phyloP scores from a whole-genome alignment of 805 yeast genomes.

The Wickerhamomyces hampshirensis region DNA sequence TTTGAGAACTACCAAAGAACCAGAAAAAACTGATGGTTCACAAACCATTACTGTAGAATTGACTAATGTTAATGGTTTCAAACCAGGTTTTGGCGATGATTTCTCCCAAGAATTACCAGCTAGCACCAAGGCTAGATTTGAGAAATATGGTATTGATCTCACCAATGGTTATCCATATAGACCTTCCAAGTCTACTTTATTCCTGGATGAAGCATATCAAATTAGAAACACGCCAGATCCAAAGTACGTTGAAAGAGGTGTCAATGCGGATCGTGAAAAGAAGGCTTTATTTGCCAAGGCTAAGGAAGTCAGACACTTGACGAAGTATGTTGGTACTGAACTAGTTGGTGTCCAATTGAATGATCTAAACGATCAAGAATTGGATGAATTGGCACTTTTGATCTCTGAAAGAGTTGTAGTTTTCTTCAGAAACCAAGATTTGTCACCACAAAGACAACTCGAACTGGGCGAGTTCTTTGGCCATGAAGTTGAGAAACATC shows the following conservation, averaged over 20 bases:
- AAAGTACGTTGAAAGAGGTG: slow-evolving; percentile 31
- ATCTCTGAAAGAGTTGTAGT: slow-evolving; percentile 48
- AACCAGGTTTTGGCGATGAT: slow-evolving; percentile 13
- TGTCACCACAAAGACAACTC: slow-evolving; percentile 16
- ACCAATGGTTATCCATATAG: slow-evolving; percentile 36
- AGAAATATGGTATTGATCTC: slow-evolving; percentile 32
- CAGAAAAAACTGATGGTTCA: background rate
- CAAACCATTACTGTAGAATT: background rate
- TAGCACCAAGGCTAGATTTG: slow-evolving; percentile 27
- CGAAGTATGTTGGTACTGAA: slow-evolving; percentile 46
- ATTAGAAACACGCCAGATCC: slow-evolving; percentile 31
- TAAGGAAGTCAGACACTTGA: slow-evolving; percentile 36
- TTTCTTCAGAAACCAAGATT: slow-evolving; percentile 30
- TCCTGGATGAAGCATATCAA: slow-evolving; percentile 35
- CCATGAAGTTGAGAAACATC: slow-evolving; percentile 39
- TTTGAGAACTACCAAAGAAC: background rate
- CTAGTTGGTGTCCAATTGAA: slow-evolving; percentile 41
- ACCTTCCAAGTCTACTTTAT: slow-evolving; percentile 34
- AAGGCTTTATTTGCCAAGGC: slow-evolving; percentile 38
- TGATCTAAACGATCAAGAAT: slow-evolving; percentile 38
- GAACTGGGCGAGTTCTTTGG: slow-evolving; percentile 13
- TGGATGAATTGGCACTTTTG: slow-evolving; percentile 43
- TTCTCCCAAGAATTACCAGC: slow-evolving; percentile 21
- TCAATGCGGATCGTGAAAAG: slow-evolving; percentile 37
- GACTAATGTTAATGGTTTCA: slow-evolving; percentile 7